Conservation (phyloP, 2,329 filamentous ascomycete genomes). For the Aspergillus novofumigatus region DNA sequence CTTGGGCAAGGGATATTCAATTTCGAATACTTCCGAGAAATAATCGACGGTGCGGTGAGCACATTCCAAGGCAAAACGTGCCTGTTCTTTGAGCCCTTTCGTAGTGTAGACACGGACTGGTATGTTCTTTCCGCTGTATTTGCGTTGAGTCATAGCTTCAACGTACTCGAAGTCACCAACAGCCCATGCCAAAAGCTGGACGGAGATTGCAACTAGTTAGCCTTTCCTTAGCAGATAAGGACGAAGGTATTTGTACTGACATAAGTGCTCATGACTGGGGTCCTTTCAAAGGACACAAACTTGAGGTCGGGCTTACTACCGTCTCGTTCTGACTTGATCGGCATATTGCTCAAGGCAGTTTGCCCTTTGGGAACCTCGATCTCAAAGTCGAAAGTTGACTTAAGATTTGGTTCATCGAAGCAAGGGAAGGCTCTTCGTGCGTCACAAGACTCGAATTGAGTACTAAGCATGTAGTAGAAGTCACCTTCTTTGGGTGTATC, state of each 20-base stretch:
- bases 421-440: constrained; percentile 93
- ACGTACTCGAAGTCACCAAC: constrained; percentile 96
- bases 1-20: constrained; percentile 91
- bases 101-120: constrained; percentile 96
- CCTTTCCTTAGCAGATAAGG: constrained; percentile 24
- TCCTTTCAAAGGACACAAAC: constrained; percentile 72
- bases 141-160: constrained; percentile 81
- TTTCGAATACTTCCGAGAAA: constrained; percentile 89
- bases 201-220: constrained; percentile 47
- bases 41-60: constrained; percentile 92
- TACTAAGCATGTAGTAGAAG: constrained; percentile 75
- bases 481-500: constrained; percentile 72
- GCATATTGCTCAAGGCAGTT: constrained; percentile 93
- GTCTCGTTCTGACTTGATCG: constrained; percentile 66
- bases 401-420: constrained; percentile 96
- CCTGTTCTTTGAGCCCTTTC: constrained; percentile 87
- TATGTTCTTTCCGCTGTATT: constrained; percentile 85
- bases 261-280: constrained; percentile 86
- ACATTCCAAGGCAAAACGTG: constrained; percentile 81
- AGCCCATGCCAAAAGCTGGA: constrained; percentile 83
- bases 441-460: constrained; percentile 96
- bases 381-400: constrained; percentile 90
- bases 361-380: constrained; percentile 88
- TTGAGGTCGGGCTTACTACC: constrained; percentile 64
- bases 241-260: constrained; percentile 34